These are phyloP conservation scores for Lentinula sp. DNA, from an alignment of 768 basidiomycete genomes.

Conservation along the genomic window DNA sequence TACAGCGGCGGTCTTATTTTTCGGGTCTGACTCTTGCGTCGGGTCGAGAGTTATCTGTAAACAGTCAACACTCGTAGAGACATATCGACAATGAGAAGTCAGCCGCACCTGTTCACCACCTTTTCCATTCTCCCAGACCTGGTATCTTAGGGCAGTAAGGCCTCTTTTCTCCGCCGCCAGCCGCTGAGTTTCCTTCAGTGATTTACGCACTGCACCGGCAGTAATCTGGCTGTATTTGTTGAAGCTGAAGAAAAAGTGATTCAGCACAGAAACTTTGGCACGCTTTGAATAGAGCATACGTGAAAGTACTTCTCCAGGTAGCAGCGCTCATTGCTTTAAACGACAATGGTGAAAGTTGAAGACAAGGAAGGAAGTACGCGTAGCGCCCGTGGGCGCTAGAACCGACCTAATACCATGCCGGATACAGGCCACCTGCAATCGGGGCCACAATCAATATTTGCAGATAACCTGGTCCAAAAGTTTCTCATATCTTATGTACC, in stretches of 20 bases:
- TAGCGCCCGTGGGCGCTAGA: too few species aligned
- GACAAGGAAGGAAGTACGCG: too few species aligned
- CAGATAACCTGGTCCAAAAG: too few species aligned
- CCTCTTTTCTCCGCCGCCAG: constrained; percentile 86
- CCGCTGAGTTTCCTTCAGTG: constrained; percentile 85
- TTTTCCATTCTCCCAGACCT: constrained; percentile 86
- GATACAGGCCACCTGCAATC: too few species aligned
- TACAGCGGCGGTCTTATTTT: constrained; percentile 1
- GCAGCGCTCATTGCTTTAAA: not conserved
- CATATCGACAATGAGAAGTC: not conserved
- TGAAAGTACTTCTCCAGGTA: not conserved
- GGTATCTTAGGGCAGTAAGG: constrained; percentile 69
- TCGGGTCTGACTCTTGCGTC: constrained; percentile 1
- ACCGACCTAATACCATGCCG: too few species aligned
- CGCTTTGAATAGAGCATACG: not conserved
- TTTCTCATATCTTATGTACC: too few species aligned
- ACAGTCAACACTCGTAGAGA: not conserved
- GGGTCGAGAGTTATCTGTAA: not conserved
- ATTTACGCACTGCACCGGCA: constrained; percentile 20
- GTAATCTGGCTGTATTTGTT: not conserved
- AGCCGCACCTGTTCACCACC: constrained; percentile 71
- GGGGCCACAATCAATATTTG: too few species aligned
- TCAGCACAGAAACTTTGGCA: not conserved
- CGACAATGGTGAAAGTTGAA: not conserved
- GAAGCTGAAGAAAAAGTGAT: not conserved